Base-by-base conservation (phyloP, 202 grass and related monocot genomes). In the Setaria italica region DNA sequence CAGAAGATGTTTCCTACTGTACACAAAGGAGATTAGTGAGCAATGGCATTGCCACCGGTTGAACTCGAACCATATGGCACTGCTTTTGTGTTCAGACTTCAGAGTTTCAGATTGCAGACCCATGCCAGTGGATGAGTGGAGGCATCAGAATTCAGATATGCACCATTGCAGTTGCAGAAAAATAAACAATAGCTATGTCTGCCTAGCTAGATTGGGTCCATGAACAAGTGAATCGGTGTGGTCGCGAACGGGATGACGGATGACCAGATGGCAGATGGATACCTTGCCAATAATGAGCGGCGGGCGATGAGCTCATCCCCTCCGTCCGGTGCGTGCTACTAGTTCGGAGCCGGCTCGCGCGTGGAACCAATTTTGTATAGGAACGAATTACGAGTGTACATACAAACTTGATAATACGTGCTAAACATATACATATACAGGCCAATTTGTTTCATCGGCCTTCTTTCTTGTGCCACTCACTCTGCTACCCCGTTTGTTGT, bases 381-480 rank as follows among this genome's bases (percentile, higher is more conserved):
- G 11, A 63, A 63, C 4, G 11, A 63, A 63, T 33, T 66, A 37
- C 33, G 6, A 8, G 62, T 34, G 11, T 65, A 17, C 32, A 34
- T n/a, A 74, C 49, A 74, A 30, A 19, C 7, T 67, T 15, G 62
- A 19, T 12, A 29, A 70, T 17, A 85, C 45, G 19, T 41, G 67
- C 76, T 86, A 86, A 62, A 21, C 55, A 51, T 84, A 50, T 21
- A 43, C 34, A 35, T 35, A 73, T 37, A 70, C 5, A 12, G 3
- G 12, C 13, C 35, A 14, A 25, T 58, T 77, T 77, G 19, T 56
- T 48, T 56, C 77, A 4, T 25, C 12, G 4, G 34, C 64, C 29
- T 54, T 32, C 10, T 49, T 32, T 43, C n/a, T 35, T 83, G 56
- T 86, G 78, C 43, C 51, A 58, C 8, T 11, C 15, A 59, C 55